Base-by-base conservation (phyloP, 2,329 filamentous ascomycete species). In the Epichloe brachyelytri region DNA sequence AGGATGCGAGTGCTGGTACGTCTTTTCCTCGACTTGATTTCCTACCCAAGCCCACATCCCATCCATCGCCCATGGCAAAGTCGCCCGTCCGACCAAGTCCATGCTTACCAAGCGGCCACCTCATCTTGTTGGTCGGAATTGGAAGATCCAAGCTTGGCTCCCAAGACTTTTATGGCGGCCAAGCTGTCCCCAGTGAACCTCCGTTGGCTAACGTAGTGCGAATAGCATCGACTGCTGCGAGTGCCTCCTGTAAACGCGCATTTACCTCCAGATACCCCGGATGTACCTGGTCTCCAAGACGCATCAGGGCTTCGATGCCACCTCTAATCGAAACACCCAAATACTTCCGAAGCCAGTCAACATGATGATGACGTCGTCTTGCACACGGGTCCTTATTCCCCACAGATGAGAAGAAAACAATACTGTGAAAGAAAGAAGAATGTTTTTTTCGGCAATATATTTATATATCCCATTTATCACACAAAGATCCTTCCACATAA, bases 1-100 rank as follows among this genome's bases (percentile, higher is more conserved):
- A 56, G 68, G 66, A 33, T 76, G 73, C 61, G 74, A 77, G 58
- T 72, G 70, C 56, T 76, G 73, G 70, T 69, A 66, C 63, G 66
- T 65, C 5, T 11, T 30, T 11, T 20, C 26, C 26, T 30, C 26
- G 0, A 30, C 26, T 10, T 8, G 7, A 30, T 8, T 3, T 30
- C 7, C 26, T 30, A 8, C 8, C 26, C 26, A 30, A 30, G 26
- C 26, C 26, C 26, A 3, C 26, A 30, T 30, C 26, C 26, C 8
- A 30, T 30, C 26, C 26, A 11, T 30, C 8, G 4, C 30, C 30
- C 26, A 10, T 30, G 26, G 26, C 26, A 11, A 30, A 30, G 26
- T 30, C 26, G 26, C 26, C 26, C 26, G 26, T 30, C 26, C 30
- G 30, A 11, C 30, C 3, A 30, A 49, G 43, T 19, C 5, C 17